Percentiles rank a stretch among this genome's conserved stretches.
Evolutionary conservation across 2,329 filamentous ascomycete species (phyloP).

Genomic region (Exophiala phaeomuriformis): DNA sequence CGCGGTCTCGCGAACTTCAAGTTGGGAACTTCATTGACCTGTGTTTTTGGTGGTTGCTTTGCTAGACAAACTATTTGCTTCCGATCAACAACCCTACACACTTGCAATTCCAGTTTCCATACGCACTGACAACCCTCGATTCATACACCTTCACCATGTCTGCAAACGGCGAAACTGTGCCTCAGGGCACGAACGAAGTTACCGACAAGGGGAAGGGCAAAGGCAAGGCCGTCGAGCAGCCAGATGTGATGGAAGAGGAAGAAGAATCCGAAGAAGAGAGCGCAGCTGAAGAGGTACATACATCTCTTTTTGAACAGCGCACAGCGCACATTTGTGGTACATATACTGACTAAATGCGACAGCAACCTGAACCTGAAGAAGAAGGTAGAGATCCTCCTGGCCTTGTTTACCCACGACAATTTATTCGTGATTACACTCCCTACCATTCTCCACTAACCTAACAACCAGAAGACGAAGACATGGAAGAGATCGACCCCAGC

Average conservation of each 20-base stretch:
- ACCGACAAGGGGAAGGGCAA: conserved; percentile 62
- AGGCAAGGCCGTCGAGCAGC: conserved; percentile 63
- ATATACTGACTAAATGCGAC: conserved; percentile 6
- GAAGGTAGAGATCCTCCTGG: conserved; percentile 11
- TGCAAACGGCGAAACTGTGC: conserved; percentile 23
- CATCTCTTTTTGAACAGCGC: background rate
- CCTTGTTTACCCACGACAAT: background rate
- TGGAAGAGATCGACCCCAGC: conserved; percentile 82
- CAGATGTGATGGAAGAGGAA: conserved; percentile 58
- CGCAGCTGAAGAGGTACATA: conserved; percentile 45
- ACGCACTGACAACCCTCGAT: background rate
- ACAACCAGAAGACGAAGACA: conserved; percentile 62
- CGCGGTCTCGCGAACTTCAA: background rate
- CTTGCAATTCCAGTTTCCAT: background rate
- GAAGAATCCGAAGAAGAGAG: conserved; percentile 67
- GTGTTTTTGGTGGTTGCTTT: background rate
- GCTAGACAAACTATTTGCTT: background rate
- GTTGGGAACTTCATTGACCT: background rate
- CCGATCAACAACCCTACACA: background rate
- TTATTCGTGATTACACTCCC: background rate
- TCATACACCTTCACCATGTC: conserved; percentile 21
- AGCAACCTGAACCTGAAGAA: conserved; percentile 20
- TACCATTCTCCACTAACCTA: conserved; percentile 1
- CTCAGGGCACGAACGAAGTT: conserved; percentile 18
- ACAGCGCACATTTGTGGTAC: too few relatives aligned